Base-by-base conservation (phyloP, 2,329 filamentous ascomycete genomes). In the Daldinia sp. region DNA sequence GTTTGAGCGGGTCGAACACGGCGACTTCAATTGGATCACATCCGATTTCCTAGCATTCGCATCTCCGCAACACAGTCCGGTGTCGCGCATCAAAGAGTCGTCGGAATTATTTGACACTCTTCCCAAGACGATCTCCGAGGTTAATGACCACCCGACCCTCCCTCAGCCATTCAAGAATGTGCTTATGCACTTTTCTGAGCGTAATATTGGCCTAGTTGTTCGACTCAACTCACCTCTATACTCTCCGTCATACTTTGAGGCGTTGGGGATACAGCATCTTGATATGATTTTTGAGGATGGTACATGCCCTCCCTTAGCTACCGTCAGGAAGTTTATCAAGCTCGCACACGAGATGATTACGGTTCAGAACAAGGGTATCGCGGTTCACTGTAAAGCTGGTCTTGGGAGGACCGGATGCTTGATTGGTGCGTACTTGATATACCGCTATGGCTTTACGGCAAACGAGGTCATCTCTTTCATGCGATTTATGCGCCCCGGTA, bases 261-360 rank as follows among this genome's bases (percentile, higher is more conserved):
- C 94, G 3, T 83, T 99, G 53, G 94, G 94, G 27, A 98, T 99
- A 74, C 90, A 93, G 72, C 95, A 99, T 76, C 83, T 98, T 37
- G 95, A 99, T 80, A 99, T 99, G 95, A 98, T 99, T 73, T 99
- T 99, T 74, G 95, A 98, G 73, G 95, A 99, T 72, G 95, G 95
- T 68, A 99, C 95, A 3, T 99, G 95, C 77, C 95, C 95, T 19
- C 89, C 93, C 1, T 82, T 99, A 53, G 87, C 87, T 15, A 89
- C 94, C n/a, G 95, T 99, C 25, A 89, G 92, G 70, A 94, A 94
- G 75, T 99, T 99, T 76, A 94, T 99, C 77, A 92, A 92, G 70
- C 84, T 99, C 61, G 94, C 95, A 1, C 95, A 98, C 74, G 91
- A 96, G 75, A 97, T 91, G 79, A 99, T 99, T 74, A 94, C 90